Conservation (phyloP, 768 basidiomycete genomes). For the Neoboletus magnificus region DNA sequence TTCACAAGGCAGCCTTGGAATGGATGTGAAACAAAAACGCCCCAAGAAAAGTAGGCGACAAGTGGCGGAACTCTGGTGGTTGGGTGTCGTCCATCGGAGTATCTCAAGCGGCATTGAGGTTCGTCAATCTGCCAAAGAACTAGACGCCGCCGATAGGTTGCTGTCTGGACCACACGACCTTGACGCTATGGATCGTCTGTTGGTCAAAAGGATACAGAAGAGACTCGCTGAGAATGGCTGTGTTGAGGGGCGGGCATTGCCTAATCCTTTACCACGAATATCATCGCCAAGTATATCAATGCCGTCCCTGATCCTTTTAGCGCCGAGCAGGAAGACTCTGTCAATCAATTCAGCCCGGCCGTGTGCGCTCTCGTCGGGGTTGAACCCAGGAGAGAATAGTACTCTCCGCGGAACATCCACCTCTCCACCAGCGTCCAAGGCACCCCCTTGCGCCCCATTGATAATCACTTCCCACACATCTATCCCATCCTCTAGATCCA, state of each 20-base stretch:
- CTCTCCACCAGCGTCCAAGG: background rate
- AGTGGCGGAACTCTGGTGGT: constrained; percentile 35
- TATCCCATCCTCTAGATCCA: background rate
- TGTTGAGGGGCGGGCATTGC: constrained; percentile 17
- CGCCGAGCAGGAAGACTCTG: constrained; percentile 7
- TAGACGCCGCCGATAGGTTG: constrained; percentile 1
- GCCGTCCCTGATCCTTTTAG: constrained; percentile 18
- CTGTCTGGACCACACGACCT: constrained; percentile 5
- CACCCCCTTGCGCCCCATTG: background rate
- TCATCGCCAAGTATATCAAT: constrained; percentile 24
- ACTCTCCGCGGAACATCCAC: background rate
- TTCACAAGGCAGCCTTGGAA: constrained; percentile 14
- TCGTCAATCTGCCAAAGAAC: constrained; percentile 4
- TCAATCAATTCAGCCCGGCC: background rate
- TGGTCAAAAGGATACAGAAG: constrained; percentile 33
- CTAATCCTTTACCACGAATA: constrained; percentile 20
- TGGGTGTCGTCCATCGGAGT: constrained; percentile 36
- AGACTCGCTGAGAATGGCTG: constrained; percentile 33
- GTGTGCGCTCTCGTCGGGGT: background rate
- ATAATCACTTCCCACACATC: constrained; percentile 4
- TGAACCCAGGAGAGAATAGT: background rate
- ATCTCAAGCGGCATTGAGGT: constrained; percentile 25
- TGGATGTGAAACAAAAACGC: constrained; percentile 28
- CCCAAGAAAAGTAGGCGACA: constrained; percentile 32
- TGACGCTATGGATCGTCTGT: constrained; percentile 32